phyloP scores from a whole-genome alignment of 2,329 filamentous ascomycete genomes.

The Fusarium sulawesiense region DNA sequence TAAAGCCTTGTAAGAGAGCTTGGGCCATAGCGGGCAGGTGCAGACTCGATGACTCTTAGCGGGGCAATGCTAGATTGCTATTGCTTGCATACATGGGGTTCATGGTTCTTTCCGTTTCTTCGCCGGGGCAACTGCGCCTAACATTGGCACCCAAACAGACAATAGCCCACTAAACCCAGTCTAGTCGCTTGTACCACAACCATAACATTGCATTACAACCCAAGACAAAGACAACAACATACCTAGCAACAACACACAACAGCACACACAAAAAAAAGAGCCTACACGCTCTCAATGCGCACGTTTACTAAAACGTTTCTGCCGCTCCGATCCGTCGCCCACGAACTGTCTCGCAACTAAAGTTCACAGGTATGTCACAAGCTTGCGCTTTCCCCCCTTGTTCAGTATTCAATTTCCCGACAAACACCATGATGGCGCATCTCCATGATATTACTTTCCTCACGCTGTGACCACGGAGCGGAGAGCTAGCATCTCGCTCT shows the following conservation, averaged over 20 bases:
- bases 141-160: constrained; percentile 34
- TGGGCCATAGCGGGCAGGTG: constrained; percentile 19
- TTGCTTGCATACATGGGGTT: constrained; percentile 3
- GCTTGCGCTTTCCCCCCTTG: constrained; percentile 4
- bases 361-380: constrained; percentile 34
- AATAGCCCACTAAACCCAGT: constrained; percentile 12
- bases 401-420: constrained; percentile 18
- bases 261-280: constrained; percentile 10
- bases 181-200: constrained; percentile 32
- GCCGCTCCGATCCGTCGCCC: constrained; percentile 28
- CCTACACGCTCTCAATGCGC: constrained; percentile 40
- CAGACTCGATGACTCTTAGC: not conserved
- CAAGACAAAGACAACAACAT: constrained; percentile 19
- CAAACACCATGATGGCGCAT: constrained; percentile 33
- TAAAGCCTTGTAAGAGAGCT: constrained; percentile 1
- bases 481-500: not conserved
- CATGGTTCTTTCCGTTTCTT: constrained; percentile 16
- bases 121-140: constrained; percentile 43
- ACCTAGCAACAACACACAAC: constrained; percentile 5
- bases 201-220: constrained; percentile 17
- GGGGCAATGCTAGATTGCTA: constrained; percentile 1
- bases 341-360: constrained; percentile 33
- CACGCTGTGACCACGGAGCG: constrained; percentile 16
- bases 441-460: constrained; percentile 20
- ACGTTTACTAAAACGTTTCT: constrained; percentile 26